Evolutionary conservation across 2,329 filamentous ascomycete genomes (phyloP).

Genomic region (Plectosphaerella cucumerina): DNA sequence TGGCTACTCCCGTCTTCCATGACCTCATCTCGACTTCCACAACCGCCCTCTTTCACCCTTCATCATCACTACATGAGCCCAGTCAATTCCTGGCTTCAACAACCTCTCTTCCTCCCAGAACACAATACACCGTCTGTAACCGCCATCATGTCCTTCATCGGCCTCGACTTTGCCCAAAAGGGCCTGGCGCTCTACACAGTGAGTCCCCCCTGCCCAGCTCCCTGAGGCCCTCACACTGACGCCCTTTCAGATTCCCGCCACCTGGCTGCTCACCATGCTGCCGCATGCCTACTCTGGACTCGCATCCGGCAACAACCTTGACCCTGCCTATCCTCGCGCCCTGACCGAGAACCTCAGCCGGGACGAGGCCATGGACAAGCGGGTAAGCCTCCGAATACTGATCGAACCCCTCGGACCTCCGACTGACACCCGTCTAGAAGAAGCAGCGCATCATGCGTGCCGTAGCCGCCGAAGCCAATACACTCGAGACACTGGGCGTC

Average conservation of each 20-base stretch:
- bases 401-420: not conserved
- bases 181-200: slow-evolving; percentile 27
- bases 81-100: too few species aligned
- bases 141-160: slow-evolving; percentile 21
- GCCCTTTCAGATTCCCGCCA: slow-evolving; percentile 32
- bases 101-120: too few species aligned
- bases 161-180: slow-evolving; percentile 30
- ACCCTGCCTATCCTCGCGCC: slow-evolving; percentile 33
- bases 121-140: too few species aligned
- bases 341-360: slow-evolving; percentile 24
- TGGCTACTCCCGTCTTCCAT: too few species aligned
- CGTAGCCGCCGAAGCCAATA: slow-evolving; percentile 43
- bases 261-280: slow-evolving; percentile 27
- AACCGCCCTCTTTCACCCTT: too few species aligned
- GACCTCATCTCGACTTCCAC: too few species aligned
- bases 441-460: slow-evolving; percentile 52
- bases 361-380: slow-evolving; percentile 24
- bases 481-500: slow-evolving; percentile 38
- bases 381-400: too few species aligned
- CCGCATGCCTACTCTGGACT: slow-evolving; percentile 29
- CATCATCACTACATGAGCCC: too few species aligned
- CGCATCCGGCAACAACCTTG: slow-evolving; percentile 26
- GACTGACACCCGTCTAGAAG: slow-evolving; percentile 23
- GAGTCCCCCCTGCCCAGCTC: slow-evolving; percentile 7
- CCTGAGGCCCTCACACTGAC: slow-evolving; percentile 7